Evolutionary conservation across 352 stramenopile genomes (phyloP).

Genomic region (Aphanomyces stellatus): DNA sequence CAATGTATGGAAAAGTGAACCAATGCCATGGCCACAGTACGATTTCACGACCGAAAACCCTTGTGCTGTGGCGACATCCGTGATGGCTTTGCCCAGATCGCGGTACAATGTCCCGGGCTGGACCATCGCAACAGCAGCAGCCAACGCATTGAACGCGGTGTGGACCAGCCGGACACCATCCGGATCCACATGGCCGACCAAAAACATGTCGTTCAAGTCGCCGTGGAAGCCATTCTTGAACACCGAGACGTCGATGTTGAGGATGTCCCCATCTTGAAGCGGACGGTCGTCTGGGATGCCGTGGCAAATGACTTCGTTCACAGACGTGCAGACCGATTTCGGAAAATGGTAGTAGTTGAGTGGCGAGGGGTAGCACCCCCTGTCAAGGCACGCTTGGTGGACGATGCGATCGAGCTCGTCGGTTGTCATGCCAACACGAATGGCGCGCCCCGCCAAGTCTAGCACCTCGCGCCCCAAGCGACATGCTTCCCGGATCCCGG

Average conservation of each 20-base stretch:
- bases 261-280: constrained; percentile 95
- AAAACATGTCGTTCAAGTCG: constrained; percentile 98
- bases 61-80: constrained; percentile 70
- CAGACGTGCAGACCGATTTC: constrained; percentile 83
- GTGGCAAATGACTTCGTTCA: constrained; percentile 97
- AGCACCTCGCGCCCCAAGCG: constrained; percentile 89
- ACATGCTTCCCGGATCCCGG: constrained; percentile 89
- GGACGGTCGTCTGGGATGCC: constrained; percentile 95
- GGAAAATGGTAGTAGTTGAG: constrained; percentile 98
- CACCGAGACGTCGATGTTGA: constrained; percentile 97
- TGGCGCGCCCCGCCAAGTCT: constrained; percentile 85
- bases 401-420: constrained; percentile 97
- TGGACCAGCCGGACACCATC: constrained; percentile 88
- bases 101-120: constrained; percentile 94
- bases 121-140: constrained; percentile 77
- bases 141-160: constrained; percentile 93
- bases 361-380: constrained; percentile 94
- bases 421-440: constrained; percentile 89
- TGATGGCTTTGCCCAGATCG: constrained; percentile 93
- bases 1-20: constrained; percentile 94
- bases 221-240: constrained; percentile 97
- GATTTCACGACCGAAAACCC: constrained; percentile 93
- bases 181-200: constrained; percentile 94
- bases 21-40: constrained; percentile 98
- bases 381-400: constrained; percentile 89